Evolutionary conservation across 768 basidiomycete species (phyloP).

Genomic region (Lactifluus volemus): DNA sequence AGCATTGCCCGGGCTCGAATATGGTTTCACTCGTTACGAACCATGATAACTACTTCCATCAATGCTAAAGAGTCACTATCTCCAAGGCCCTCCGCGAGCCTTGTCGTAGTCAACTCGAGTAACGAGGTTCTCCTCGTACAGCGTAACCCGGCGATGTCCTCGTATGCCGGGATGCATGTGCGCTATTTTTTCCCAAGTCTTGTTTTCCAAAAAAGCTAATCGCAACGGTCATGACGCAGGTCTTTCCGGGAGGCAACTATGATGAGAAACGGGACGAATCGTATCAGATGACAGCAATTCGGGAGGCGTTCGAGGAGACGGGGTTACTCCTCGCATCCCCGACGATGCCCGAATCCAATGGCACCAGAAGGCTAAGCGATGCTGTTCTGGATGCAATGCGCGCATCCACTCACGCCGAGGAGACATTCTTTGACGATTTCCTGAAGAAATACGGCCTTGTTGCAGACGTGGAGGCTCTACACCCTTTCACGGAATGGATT

Average conservation of each 20-base stretch:
- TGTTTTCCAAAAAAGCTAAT: too few species aligned
- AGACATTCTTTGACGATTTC: slow-evolving; percentile 43
- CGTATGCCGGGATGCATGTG: slow-evolving; percentile 63
- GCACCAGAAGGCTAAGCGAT: slow-evolving; percentile 25
- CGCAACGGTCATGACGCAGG: slow-evolving; percentile 31
- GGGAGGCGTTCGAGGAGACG: slow-evolving; percentile 73
- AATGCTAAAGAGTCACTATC: neutral
- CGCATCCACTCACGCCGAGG: slow-evolving; percentile 45
- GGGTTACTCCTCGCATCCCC: slow-evolving; percentile 52
- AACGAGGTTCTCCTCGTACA: slow-evolving; percentile 69
- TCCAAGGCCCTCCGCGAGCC: slow-evolving; percentile 59
- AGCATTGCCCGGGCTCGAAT: neutral
- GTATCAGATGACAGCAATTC: slow-evolving; percentile 53
- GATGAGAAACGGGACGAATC: slow-evolving; percentile 53
- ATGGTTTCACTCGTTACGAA: neutral
- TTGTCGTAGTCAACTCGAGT: slow-evolving; percentile 52
- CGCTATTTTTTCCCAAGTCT: slow-evolving; percentile 20
- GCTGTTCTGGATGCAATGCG: slow-evolving; percentile 44
- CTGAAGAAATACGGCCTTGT: slow-evolving; percentile 37
- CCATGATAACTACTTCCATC: slow-evolving; percentile 1
- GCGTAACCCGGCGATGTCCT: slow-evolving; percentile 51
- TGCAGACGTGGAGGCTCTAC: slow-evolving; percentile 37
- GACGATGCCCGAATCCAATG: slow-evolving; percentile 1
- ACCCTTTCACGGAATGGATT: slow-evolving; percentile 72
- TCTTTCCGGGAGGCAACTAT: slow-evolving; percentile 69